phyloP scores from a whole-genome alignment of 305 asterid genomes.

The Stenogyne calaminthoides region DNA sequence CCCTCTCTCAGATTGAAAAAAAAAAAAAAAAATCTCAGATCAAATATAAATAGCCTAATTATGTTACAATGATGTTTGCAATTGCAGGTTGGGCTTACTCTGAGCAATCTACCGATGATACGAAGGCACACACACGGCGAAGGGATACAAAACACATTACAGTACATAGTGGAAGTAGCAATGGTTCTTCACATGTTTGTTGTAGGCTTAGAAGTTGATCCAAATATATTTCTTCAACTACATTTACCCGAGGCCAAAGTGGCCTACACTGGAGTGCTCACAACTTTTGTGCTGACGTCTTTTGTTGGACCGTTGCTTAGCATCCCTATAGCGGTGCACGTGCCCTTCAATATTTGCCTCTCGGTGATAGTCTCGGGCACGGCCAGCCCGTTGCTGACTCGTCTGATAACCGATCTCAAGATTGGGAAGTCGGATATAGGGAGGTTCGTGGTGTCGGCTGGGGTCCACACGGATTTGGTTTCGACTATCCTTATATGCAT shows the following conservation, averaged over 20 bases:
- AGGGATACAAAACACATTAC: slow-evolving; percentile 57
- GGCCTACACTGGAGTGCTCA: slow-evolving; percentile 63
- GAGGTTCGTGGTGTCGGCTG: slow-evolving; percentile 73
- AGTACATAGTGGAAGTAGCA: slow-evolving; percentile 74
- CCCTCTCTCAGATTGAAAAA: too few relatives aligned
- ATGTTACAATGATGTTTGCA: slow-evolving; percentile 24
- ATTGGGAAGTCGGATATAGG: slow-evolving; percentile 94
- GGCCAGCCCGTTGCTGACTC: slow-evolving; percentile 64
- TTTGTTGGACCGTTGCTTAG: slow-evolving; percentile 48
- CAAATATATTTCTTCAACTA: slow-evolving; percentile 63
- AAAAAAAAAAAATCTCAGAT: background rate
- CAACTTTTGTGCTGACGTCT: slow-evolving; percentile 64
- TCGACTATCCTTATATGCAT: slow-evolving; percentile 56
- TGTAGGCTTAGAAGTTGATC: slow-evolving; percentile 81
- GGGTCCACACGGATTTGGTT: slow-evolving; percentile 68
- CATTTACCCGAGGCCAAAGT: slow-evolving; percentile 78
- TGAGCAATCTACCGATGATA: slow-evolving; percentile 63
- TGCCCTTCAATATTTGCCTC: slow-evolving; percentile 64
- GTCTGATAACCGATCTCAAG: slow-evolving; percentile 79
- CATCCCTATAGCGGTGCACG: slow-evolving; percentile 37
- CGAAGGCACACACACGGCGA: slow-evolving; percentile 38
- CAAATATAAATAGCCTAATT: background rate
- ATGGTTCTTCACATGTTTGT: slow-evolving; percentile 94
- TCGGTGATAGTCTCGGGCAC: slow-evolving; percentile 67
- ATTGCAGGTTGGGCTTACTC: slow-evolving; percentile 81